Percentiles rank a stretch among this genome's conserved stretches.
phyloP scores from a whole-genome alignment of 192 early-diverging fungal species.

The Coemansia reversa region DNA sequence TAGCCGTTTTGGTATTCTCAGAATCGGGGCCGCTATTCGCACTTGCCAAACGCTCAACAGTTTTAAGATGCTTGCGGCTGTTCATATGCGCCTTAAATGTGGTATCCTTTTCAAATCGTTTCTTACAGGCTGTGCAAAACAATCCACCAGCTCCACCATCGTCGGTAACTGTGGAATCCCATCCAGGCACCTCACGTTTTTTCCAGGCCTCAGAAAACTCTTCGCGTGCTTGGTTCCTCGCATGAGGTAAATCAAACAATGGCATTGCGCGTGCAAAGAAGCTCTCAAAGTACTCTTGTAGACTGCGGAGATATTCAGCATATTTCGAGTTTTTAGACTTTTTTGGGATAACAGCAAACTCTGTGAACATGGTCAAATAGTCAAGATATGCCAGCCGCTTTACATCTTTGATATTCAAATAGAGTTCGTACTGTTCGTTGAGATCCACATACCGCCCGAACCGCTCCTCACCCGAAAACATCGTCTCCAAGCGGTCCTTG shows the following conservation, averaged over 20 bases:
- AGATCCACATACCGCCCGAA: conserved; percentile 85
- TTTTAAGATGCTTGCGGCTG: conserved; percentile 92
- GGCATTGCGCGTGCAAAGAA: conserved; percentile 77
- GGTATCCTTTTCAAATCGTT: conserved; percentile 79
- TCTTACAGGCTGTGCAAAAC: conserved; percentile 77
- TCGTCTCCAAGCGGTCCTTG: conserved; percentile 61
- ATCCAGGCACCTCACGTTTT: conserved; percentile 52
- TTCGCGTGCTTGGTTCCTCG: conserved; percentile 50
- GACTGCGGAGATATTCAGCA: conserved; percentile 46
- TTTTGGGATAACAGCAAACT: conserved; percentile 16
- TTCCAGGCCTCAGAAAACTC: conserved; percentile 69
- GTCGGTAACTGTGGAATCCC: conserved; percentile 54
- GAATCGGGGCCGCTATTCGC: conserved; percentile 5
- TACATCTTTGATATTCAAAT: conserved; percentile 70
- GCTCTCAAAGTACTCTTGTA: conserved; percentile 68
- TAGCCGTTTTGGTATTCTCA: conserved; percentile 15
- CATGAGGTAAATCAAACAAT: conserved; percentile 64
- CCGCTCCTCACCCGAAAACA: conserved; percentile 93
- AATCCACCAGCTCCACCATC: conserved; percentile 39
- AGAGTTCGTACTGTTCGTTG: conserved; percentile 74
- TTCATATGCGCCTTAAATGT: conserved; percentile 83
- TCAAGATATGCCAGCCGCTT: conserved; percentile 56
- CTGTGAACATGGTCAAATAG: conserved; percentile 56
- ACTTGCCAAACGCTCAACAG: conserved; percentile 43
- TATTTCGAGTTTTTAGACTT: conserved; percentile 18